phyloP scores from a whole-genome alignment of 2,329 filamentous ascomycete species.

The Bipolaris bicolor region DNA sequence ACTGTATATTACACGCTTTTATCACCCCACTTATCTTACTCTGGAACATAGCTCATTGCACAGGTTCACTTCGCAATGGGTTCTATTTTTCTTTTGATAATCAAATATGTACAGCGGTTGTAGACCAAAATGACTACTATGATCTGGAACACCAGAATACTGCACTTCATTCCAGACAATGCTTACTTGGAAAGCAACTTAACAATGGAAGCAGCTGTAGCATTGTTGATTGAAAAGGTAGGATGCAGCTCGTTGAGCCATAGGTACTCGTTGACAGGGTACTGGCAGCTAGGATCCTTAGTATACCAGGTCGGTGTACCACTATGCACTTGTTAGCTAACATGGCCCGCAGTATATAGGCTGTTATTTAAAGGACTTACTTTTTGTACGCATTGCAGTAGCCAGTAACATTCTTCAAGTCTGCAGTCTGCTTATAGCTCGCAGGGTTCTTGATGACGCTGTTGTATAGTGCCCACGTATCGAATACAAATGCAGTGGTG shows the following conservation, averaged over 20 bases:
- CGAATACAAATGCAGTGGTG: slow-evolving; percentile 58
- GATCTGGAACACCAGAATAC: background rate
- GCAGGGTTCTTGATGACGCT: slow-evolving; percentile 60
- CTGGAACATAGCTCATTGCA: background rate
- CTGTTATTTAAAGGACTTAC: slow-evolving; percentile 27
- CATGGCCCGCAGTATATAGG: background rate
- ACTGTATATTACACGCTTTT: background rate
- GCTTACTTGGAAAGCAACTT: slow-evolving; percentile 24
- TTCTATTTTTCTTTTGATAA: background rate
- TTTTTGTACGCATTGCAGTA: slow-evolving; percentile 63
- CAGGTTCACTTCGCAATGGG: background rate
- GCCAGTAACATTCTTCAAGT: slow-evolving; percentile 61
- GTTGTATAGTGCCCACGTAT: slow-evolving; percentile 60
- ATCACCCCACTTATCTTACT: background rate
- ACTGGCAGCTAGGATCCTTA: slow-evolving; percentile 54
- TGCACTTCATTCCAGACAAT: background rate
- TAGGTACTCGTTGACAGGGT: slow-evolving; percentile 67
- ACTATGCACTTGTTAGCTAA: slow-evolving; percentile 25
- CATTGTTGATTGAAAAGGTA: slow-evolving; percentile 67
- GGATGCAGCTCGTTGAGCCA: slow-evolving; percentile 70
- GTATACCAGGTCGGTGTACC: slow-evolving; percentile 50
- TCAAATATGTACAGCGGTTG: background rate
- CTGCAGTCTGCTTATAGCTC: slow-evolving; percentile 58
- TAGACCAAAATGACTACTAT: background rate
- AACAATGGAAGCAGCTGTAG: slow-evolving; percentile 56